phyloP scores from a whole-genome alignment of 345 rosid genomes.

The Hibiscus tridactylites region DNA sequence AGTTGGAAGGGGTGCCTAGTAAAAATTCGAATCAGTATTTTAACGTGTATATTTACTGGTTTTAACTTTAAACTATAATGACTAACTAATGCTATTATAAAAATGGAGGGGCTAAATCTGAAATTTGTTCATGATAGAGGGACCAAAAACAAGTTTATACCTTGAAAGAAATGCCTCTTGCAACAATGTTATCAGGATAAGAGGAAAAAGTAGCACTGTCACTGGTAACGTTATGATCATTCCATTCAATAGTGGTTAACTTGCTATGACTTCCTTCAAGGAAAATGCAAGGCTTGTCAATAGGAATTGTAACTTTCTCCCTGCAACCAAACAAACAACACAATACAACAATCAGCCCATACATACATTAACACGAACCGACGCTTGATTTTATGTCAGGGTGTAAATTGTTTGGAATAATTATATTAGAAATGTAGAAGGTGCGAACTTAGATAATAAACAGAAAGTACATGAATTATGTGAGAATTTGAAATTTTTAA shows the following conservation, averaged over 20 bases:
- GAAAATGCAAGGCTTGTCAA: conserved; percentile 16
- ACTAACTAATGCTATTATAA: no score
- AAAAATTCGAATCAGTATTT: no score
- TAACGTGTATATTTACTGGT: no score
- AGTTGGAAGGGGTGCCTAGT: no score
- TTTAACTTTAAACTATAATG: no score
- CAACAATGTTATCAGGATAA: conserved; percentile 19
- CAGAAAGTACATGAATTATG: no score
- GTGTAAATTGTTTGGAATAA: conserved; percentile 2
- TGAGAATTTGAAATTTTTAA: no score
- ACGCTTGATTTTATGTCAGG: not conserved
- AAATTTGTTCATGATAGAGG: not conserved
- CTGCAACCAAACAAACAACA: conserved; percentile 1
- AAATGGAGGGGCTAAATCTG: not conserved
- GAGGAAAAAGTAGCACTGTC: conserved; percentile 21
- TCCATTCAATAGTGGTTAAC: conserved; percentile 21
- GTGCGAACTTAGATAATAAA: no score
- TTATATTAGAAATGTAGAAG: no score
- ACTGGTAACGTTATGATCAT: conserved; percentile 5
- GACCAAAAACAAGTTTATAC: not conserved
- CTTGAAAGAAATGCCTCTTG: conserved; percentile 18
- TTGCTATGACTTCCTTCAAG: conserved; percentile 17
- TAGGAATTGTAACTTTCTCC: conserved; percentile 19
- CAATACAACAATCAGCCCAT: not conserved
- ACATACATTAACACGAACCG: not conserved